Base-by-base conservation (phyloP, 139 green algal species). In the Raphidocelis subcapitata region DNA sequence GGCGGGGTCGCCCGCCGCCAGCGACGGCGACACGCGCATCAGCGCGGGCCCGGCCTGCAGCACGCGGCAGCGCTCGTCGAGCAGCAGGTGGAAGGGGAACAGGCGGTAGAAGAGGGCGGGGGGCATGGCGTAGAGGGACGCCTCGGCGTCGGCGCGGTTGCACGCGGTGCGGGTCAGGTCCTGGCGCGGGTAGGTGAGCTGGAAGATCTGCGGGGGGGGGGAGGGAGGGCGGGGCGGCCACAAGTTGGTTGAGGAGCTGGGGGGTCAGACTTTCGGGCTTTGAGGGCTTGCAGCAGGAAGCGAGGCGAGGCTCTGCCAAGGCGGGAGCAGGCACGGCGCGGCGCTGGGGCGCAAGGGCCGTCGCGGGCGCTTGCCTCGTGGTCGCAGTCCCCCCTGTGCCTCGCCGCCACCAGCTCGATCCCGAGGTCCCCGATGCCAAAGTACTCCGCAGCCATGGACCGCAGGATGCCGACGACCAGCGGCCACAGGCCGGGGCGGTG, bases 21-120 rank as follows among this genome's bases (percentile, higher is more conserved):
- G 15, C 20, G 56, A 59, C 1, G 80, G 75, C 29, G 78, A 18
- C 67, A 82, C 57, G 3, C 67, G 72, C 32, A n/a, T 20, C 20
- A 85, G 64, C 41, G 28, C 72, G 2, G 51, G 10, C 0, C 80
- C 80, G 49, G 33, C 35, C 72, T 84, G 79, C 65, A 82, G 21
- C 47, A 85, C 28, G 10, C 51, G 36, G 59, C 75, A 62, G 3
- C 60, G 18, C 0, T 26, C 12, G 31, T 80, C 72, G 28, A 85
- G 32, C 16, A 85, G 69, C 3, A 85, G 56, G 62, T 85, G 80
- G 74, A 85, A 85, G 33, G 80, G 80, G 52, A 80, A 75, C 59
- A 81, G 49, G 33, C 63, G 21, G 47, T 78, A 75, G 56, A 85
- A 82, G 26, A 67, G n/a, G 12, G 68, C 56, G 1, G 65, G 65